Evolutionary conservation across 2,329 filamentous ascomycete genomes (phyloP), one percentile per base, ranked within the genome.

Genomic region (Sporothrix curviconia): DNA sequence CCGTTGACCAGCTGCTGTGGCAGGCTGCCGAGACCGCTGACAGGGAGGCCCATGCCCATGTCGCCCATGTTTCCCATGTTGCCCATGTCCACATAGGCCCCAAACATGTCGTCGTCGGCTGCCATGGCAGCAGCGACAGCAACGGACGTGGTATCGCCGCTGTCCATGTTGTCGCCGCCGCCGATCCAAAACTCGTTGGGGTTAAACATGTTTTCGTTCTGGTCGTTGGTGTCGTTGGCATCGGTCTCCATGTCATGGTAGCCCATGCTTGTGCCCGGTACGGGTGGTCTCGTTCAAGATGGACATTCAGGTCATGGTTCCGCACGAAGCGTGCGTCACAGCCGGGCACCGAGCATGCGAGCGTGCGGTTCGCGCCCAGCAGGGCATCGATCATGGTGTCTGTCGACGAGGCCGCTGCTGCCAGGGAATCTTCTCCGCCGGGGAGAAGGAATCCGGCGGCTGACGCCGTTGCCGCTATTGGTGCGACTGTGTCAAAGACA

Each of bases 271-370:
- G n/a, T n/a, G n/a, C n/a, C n/a, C n/a, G n/a, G n/a, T n/a, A n/a
- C 17, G 39, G 32, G 24, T 67, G 66, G 50, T 69, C 70, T 56
- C 66, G 64, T 42, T 69, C 67, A 3, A 79, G 55, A 63, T 83
- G 80, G 3, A 69, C 62, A 43, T 77, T 69, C 9, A 81, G 70
- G 55, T 83, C 80, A 59, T 76, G 72, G 57, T 77, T 74, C 32
- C 80, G 76, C 39, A 74, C 69, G 61, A 83, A 83, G 15, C 70
- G 72, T 34, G 73, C 68, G 7, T 62, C 57, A 59, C 80, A 83
- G 15, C 74, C 72, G 1, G 63, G 46, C 9, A 68, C 61, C 1
- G 72, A 66, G 56, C 80, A 83, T 4, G 66, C 58, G 4, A 81
- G 64, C 3, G 72, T 76, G 43, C 74, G 71, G 55, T 75, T 75